phyloP scores from a whole-genome alignment of 2,329 filamentous ascomycete species.

The Epichloe elymi region DNA sequence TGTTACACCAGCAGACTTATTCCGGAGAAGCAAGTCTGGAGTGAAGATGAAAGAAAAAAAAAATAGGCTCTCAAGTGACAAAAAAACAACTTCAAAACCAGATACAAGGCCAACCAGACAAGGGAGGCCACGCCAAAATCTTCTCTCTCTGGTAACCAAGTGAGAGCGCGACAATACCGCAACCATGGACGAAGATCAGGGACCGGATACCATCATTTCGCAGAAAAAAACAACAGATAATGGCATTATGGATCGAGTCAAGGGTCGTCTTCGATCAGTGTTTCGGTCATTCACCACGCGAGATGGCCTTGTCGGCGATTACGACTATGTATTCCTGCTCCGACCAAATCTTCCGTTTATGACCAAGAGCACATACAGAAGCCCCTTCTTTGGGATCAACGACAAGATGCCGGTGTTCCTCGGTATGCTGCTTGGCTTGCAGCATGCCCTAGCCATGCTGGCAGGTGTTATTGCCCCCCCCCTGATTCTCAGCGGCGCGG shows the following conservation, averaged over 20 bases:
- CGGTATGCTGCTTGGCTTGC: constrained; percentile 61
- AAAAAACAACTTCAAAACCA: too few relatives aligned
- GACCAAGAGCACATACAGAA: constrained; percentile 35
- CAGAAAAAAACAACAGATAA: constrained; percentile 20
- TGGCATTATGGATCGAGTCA: constrained; percentile 13
- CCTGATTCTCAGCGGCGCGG: constrained; percentile 51
- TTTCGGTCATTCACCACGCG: constrained; percentile 37
- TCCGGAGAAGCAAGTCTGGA: too few relatives aligned
- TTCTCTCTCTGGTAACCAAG: not conserved
- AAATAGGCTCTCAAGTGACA: too few relatives aligned
- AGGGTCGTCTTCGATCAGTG: constrained; percentile 11
- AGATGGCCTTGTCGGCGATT: constrained; percentile 68
- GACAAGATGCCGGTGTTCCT: constrained; percentile 65
- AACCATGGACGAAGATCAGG: constrained; percentile 44
- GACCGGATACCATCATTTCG: constrained; percentile 35
- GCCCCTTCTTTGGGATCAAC: constrained; percentile 76
- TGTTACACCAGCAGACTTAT: too few relatives aligned
- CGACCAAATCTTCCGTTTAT: constrained; percentile 72
- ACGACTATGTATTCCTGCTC: constrained; percentile 87
- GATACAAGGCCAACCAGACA: too few relatives aligned
- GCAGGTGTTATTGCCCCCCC: constrained; percentile 63
- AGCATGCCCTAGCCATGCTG: constrained; percentile 68
- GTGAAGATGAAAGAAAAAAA: too few relatives aligned
- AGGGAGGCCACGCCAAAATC: too few relatives aligned
- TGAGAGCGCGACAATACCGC: not conserved